These are phyloP conservation scores for Pseudogymnoascus sp. DNA, from an alignment of 2,329 filamentous ascomycete genomes.

Conservation along the genomic window DNA sequence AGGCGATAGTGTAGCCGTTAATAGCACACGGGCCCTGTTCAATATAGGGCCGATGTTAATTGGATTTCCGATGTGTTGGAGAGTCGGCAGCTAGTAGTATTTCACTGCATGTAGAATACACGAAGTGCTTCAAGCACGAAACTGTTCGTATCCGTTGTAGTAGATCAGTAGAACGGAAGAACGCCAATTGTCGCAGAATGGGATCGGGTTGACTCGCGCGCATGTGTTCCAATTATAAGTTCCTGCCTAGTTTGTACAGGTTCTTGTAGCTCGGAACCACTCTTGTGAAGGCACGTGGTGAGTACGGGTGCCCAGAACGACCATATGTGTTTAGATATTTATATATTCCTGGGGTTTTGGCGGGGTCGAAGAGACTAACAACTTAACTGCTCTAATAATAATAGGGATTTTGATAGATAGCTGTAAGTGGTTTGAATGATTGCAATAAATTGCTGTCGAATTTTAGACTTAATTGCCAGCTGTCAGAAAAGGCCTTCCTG, in stretches of 20 bases:
- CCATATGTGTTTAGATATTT: neutral
- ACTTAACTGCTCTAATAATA: neutral
- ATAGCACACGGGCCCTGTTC: neutral
- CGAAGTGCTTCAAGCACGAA: neutral
- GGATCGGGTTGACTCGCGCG: neutral
- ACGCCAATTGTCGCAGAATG: neutral
- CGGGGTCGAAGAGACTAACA: neutral
- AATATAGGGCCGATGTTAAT: neutral
- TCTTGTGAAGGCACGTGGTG: neutral
- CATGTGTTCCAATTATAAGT: conserved; percentile 1
- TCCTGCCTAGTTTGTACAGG: neutral
- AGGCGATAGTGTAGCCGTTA: neutral
- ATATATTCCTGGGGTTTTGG: neutral
- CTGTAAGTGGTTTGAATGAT: neutral
- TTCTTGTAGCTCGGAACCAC: neutral
- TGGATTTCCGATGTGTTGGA: neutral
- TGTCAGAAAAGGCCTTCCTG: neutral
- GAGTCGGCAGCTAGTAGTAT: neutral
- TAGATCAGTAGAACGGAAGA: neutral
- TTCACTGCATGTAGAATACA: neutral
- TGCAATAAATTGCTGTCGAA: neutral
- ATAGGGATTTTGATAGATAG: neutral
- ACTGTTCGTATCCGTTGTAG: neutral
- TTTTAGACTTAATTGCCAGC: neutral
- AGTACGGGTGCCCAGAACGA: neutral